Evolutionary conservation across 2,329 filamentous ascomycete genomes (phyloP).

Genomic region (Neonectria sp.): DNA sequence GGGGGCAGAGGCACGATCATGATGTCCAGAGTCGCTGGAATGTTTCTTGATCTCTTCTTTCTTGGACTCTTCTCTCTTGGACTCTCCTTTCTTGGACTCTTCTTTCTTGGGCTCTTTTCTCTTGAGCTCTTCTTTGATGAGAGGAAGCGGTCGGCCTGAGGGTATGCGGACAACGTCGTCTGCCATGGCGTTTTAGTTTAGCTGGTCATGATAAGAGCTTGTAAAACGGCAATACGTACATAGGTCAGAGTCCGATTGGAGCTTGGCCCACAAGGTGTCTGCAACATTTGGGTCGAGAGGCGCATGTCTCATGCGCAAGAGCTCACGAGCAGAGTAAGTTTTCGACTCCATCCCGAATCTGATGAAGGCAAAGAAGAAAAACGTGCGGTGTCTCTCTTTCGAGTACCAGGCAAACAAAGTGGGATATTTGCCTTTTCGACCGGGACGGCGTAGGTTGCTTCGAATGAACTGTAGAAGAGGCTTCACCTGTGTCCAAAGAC

Average conservation of each 20-base stretch:
- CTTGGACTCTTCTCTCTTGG: neutral
- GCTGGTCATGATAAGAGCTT: neutral
- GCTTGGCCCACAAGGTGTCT: constrained; percentile 49
- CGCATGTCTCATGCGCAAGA: constrained; percentile 56
- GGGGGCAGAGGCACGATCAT: constrained; percentile 42
- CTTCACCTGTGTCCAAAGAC: constrained; percentile 48
- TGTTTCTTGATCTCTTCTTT: constrained; percentile 11
- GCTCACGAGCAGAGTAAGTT: constrained; percentile 61
- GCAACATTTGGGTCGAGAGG: constrained; percentile 47
- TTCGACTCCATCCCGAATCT: constrained; percentile 58
- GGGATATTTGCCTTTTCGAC: constrained; percentile 49
- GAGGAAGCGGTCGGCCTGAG: constrained; percentile 45
- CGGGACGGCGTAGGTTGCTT: constrained; percentile 40
- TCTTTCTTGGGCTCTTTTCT: neutral
- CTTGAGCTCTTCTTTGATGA: constrained; percentile 37
- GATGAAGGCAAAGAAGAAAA: constrained; percentile 59
- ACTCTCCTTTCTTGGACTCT: neutral
- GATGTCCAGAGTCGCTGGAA: constrained; percentile 23
- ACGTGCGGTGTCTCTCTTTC: constrained; percentile 53
- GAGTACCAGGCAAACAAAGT: constrained; percentile 59
- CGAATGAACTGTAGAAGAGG: constrained; percentile 55
- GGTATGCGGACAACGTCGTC: constrained; percentile 51
- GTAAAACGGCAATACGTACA: constrained; percentile 50
- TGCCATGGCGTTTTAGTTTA: constrained; percentile 35
- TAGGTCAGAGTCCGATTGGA: constrained; percentile 58